Percentiles rank a stretch among this genome's conserved stretches.
Evolutionary conservation across 2,329 filamentous ascomycete species (phyloP).

Genomic region (Corinectria fuckeliana): DNA sequence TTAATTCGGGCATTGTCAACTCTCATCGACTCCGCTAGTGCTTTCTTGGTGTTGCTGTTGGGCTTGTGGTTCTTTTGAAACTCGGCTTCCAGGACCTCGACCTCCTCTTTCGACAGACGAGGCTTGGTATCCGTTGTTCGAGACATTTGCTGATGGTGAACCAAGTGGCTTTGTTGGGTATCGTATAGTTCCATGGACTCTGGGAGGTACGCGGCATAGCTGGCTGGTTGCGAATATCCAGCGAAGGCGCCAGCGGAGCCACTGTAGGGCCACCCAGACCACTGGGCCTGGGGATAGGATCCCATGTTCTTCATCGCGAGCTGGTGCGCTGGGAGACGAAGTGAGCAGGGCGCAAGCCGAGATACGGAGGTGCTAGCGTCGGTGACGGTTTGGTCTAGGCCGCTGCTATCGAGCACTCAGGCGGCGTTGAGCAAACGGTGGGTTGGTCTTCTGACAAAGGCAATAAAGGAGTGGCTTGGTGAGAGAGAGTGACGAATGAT

Average conservation of each 20-base stretch:
- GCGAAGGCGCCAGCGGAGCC: slow-evolving; percentile 39
- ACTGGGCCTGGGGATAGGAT: slow-evolving; percentile 45
- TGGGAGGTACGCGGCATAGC: slow-evolving; percentile 45
- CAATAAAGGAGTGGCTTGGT: slow-evolving; percentile 34
- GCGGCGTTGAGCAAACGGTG: slow-evolving; percentile 21
- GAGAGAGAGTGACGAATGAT: slow-evolving; percentile 11
- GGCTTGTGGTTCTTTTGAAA: slow-evolving; percentile 71
- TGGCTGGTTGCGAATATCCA: slow-evolving; percentile 43
- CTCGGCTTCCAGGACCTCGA: slow-evolving; percentile 64
- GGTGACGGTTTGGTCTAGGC: neutral
- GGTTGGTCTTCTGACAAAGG: slow-evolving; percentile 15
- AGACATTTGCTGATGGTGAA: slow-evolving; percentile 48
- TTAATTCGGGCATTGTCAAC: slow-evolving; percentile 71
- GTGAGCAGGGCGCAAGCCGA: neutral
- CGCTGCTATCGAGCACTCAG: neutral
- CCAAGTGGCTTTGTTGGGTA: slow-evolving; percentile 45
- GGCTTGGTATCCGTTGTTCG: slow-evolving; percentile 57
- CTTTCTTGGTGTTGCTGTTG: slow-evolving; percentile 66
- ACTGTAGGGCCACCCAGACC: slow-evolving; percentile 46
- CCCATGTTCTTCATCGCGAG: slow-evolving; percentile 41
- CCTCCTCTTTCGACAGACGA: slow-evolving; percentile 63
- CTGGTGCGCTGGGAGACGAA: slow-evolving; percentile 19
- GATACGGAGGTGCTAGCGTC: neutral
- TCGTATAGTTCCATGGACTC: slow-evolving; percentile 49
- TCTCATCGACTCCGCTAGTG: slow-evolving; percentile 65